These are phyloP conservation scores for Vitis cinerea DNA, from an alignment of 164 flowering plant species.

Conservation along the genomic window DNA sequence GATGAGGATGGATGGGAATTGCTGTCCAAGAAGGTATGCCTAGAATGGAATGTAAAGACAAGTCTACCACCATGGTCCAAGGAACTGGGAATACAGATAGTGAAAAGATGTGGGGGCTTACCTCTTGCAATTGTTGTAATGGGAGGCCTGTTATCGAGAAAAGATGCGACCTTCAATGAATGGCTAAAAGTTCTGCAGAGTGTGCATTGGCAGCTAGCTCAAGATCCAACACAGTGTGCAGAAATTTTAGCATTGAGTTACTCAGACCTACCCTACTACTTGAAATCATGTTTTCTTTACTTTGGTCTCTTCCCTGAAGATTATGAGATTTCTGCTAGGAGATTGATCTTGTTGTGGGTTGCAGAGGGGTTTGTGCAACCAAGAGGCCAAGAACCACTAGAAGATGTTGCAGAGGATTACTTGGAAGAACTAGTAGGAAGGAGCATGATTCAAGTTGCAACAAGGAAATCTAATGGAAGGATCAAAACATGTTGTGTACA, in stretches of 20 bases:
- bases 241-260: constrained; percentile 21
- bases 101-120: constrained; percentile 12
- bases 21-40: constrained; percentile 2
- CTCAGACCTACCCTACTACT: constrained; percentile 4
- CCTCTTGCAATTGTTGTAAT: constrained; percentile 22
- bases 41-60: not conserved
- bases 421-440: constrained; percentile 17
- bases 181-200: constrained; percentile 10
- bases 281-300: constrained; percentile 24
- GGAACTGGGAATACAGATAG: constrained; percentile 9
- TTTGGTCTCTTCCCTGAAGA: constrained; percentile 19
- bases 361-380: constrained; percentile 22
- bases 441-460: constrained; percentile 17
- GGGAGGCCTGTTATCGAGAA: constrained; percentile 12
- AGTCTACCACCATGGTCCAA: not conserved
- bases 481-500: constrained; percentile 8
- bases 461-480: constrained; percentile 11
- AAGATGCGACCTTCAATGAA: not conserved
- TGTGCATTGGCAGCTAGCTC: not conserved
- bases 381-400: constrained; percentile 7
- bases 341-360: constrained; percentile 16
- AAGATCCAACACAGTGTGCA: not conserved
- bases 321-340: constrained; percentile 13
- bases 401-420: constrained; percentile 21
- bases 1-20: constrained; percentile 18